These are phyloP conservation scores for Holtermannia corniformis DNA, from an alignment of 768 basidiomycete species.

Conservation along the genomic window DNA sequence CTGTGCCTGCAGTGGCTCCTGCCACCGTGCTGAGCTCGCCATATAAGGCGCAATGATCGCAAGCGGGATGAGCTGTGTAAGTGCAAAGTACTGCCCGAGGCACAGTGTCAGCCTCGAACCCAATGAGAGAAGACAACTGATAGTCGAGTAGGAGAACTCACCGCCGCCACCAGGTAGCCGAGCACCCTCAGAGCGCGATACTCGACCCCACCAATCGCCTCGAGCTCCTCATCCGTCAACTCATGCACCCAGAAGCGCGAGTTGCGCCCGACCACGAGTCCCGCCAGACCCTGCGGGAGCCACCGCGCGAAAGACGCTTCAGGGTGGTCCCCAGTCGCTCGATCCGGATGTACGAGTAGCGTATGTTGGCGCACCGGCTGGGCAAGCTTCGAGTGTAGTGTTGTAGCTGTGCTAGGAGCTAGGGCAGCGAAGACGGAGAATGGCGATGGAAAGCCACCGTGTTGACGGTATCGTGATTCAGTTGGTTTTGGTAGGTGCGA, in stretches of 20 bases:
- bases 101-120: neutral
- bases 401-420: neutral
- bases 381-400: neutral
- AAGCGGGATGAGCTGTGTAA: conserved; percentile 26
- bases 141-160: conserved; percentile 18
- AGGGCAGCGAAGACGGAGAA: neutral
- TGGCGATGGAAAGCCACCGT: neutral
- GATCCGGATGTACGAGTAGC: neutral
- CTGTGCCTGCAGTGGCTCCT: conserved; percentile 12
- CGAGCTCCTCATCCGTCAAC: conserved; percentile 32
- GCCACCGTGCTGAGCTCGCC: conserved; percentile 14
- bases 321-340: conserved; percentile 4
- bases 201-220: conserved; percentile 34
- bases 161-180: conserved; percentile 19
- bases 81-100: conserved; percentile 29
- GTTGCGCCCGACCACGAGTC: conserved; percentile 34
- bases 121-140: too few species aligned
- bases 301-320: conserved; percentile 19
- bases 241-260: conserved; percentile 34
- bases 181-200: conserved; percentile 32
- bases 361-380: neutral
- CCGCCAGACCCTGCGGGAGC: conserved; percentile 26
- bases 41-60: conserved; percentile 36
- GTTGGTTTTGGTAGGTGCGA: too few species aligned
- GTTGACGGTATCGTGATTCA: too few species aligned